Evolutionary conservation across 768 basidiomycete species (phyloP).

Genomic region (Russula lepida): DNA sequence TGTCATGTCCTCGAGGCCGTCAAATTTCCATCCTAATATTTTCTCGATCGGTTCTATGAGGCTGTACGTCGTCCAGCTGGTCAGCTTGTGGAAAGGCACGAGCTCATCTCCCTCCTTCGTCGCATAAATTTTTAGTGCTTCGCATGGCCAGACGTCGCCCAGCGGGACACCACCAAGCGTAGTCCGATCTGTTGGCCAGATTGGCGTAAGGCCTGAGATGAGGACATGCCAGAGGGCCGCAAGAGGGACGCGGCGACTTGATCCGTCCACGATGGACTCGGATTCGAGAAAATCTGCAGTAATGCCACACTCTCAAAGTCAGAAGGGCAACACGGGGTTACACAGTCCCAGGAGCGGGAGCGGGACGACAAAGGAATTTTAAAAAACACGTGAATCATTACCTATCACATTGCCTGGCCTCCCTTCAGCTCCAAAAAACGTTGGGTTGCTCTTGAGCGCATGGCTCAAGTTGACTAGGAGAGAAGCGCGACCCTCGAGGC

Average conservation of each 20-base stretch:
- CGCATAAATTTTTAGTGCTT: conserved; percentile 33
- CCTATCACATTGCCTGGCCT: conserved; percentile 81
- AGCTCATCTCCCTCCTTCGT: conserved; percentile 51
- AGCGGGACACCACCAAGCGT: conserved; percentile 60
- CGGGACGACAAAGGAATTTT: not conserved
- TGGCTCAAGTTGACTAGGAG: conserved; percentile 65
- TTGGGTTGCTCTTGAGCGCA: conserved; percentile 56
- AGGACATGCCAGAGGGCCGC: conserved; percentile 74
- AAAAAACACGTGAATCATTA: conserved; percentile 27
- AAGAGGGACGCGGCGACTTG: conserved; percentile 51
- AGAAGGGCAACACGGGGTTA: not conserved
- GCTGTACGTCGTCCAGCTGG: conserved; percentile 89
- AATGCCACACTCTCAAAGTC: not conserved
- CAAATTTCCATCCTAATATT: conserved; percentile 71
- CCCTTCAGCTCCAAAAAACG: conserved; percentile 65
- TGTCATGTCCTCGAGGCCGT: conserved; percentile 77
- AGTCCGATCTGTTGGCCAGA: conserved; percentile 79
- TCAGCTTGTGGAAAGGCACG: conserved; percentile 95
- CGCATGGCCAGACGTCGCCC: conserved; percentile 92
- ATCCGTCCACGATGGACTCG: conserved; percentile 38
- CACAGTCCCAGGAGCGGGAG: not conserved
- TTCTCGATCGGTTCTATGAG: conserved; percentile 78
- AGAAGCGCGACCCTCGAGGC: conserved; percentile 76
- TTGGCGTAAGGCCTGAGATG: conserved; percentile 71
- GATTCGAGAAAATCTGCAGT: conserved; percentile 57